phyloP scores from a whole-genome alignment of 23 red algal species.

The Gracilaria gracilis region DNA sequence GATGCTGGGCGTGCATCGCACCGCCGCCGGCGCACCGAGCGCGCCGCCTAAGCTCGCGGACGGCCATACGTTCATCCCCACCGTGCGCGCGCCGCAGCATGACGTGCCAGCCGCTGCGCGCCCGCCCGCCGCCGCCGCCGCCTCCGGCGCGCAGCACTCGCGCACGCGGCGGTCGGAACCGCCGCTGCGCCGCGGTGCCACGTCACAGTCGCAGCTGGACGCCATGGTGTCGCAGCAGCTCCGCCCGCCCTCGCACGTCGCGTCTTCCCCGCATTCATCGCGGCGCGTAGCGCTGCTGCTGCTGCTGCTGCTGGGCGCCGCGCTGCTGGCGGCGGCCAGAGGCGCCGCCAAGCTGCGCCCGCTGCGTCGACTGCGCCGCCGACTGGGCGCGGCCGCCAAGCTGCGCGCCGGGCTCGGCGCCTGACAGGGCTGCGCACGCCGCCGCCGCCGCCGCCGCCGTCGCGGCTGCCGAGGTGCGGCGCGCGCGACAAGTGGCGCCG shows the following conservation, averaged over 20 bases:
- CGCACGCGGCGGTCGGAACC: neutral
- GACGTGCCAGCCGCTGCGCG: neutral
- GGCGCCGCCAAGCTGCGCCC: too few species aligned
- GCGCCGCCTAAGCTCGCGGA: neutral
- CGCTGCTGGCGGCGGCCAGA: too few species aligned
- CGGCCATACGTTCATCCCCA: conserved; percentile 8
- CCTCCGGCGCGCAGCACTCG: neutral
- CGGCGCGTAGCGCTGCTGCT: neutral
- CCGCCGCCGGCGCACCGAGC: neutral
- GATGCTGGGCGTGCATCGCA: neutral
- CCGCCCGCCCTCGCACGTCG: neutral
- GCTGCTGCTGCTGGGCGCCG: neutral
- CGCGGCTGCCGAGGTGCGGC: neutral
- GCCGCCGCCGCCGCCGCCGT: neutral
- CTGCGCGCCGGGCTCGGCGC: too few species aligned
- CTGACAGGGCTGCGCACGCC: too few species aligned
- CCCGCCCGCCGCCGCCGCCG: neutral
- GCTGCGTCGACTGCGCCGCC: neutral
- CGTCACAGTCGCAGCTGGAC: neutral
- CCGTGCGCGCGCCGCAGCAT: neutral
- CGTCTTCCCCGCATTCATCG: neutral
- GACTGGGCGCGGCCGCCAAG: neutral
- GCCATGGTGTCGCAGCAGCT: neutral
- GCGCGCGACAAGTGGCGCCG: neutral
- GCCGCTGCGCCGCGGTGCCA: neutral